Conservation (phyloP, 768 basidiomycete genomes). For the Lanmaoa pseudosensibilis region DNA sequence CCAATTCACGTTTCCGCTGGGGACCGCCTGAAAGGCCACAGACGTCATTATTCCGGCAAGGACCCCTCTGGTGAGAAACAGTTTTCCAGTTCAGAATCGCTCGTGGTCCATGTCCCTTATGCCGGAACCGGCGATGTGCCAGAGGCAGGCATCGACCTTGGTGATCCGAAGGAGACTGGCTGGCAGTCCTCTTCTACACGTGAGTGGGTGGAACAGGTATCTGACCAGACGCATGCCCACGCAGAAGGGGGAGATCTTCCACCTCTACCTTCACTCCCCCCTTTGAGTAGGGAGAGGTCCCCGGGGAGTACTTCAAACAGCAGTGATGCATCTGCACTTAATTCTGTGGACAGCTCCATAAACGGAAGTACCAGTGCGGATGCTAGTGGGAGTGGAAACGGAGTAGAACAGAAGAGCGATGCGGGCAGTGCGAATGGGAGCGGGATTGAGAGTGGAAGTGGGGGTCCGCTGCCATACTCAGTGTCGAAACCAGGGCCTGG, state of each 20-base stretch:
- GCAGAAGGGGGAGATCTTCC: slow-evolving; percentile 3
- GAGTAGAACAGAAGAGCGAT: slow-evolving; percentile 10
- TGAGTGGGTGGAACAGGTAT: slow-evolving; percentile 48
- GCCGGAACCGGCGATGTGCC: slow-evolving; percentile 15
- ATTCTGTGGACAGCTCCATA: slow-evolving; percentile 27
- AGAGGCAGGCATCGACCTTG: slow-evolving; percentile 19
- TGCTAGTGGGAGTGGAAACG: slow-evolving; percentile 6
- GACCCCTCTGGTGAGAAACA: slow-evolving; percentile 3
- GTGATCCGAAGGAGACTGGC: slow-evolving; percentile 21
- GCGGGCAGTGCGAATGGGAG: slow-evolving; percentile 15
- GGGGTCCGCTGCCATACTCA: slow-evolving; percentile 11
- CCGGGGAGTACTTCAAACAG: slow-evolving; percentile 26
- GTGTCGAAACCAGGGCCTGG: slow-evolving; percentile 19
- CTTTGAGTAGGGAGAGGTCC: slow-evolving; percentile 21
- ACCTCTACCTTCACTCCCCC: slow-evolving; percentile 6
- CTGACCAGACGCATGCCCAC: slow-evolving; percentile 30
- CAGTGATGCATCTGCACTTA: slow-evolving; percentile 24
- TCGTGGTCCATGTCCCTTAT: slow-evolving; percentile 33
- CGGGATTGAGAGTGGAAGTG: slow-evolving; percentile 9
- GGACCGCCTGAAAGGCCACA: slow-evolving; percentile 24
- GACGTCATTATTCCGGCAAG: slow-evolving; percentile 5
- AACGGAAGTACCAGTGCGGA: slow-evolving; percentile 11
- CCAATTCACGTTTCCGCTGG: slow-evolving; percentile 31
- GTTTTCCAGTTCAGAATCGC: slow-evolving; percentile 20
- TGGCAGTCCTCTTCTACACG: slow-evolving; percentile 36